Evolutionary conservation across 306 rosid genomes (phyloP).

Genomic region (Acacia confusa): DNA sequence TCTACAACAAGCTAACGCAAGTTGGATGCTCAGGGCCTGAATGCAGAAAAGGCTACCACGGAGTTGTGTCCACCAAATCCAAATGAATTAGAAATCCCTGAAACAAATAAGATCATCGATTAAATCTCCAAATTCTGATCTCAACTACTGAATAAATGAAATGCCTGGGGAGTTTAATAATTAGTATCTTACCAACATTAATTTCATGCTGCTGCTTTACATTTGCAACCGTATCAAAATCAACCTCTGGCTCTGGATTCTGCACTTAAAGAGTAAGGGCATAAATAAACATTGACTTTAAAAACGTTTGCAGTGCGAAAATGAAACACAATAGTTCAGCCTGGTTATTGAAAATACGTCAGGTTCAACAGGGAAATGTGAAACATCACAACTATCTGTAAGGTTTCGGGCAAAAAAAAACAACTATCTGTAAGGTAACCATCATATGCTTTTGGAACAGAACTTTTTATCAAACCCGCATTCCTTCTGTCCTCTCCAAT

Average conservation of each 20-base stretch:
- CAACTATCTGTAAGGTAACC: neutral
- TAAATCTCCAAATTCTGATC: neutral
- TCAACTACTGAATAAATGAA: neutral
- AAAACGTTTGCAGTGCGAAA: neutral
- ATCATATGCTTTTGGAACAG: neutral
- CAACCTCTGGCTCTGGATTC: conserved; percentile 92
- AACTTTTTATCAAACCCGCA: neutral
- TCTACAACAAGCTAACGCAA: neutral
- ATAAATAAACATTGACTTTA: neutral
- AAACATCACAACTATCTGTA: neutral
- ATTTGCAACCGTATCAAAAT: conserved; percentile 88
- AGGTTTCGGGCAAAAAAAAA: no score
- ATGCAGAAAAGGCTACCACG: conserved; percentile 86
- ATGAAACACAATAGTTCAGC: neutral
- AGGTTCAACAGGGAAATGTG: neutral
- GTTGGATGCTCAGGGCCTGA: conserved; percentile 67
- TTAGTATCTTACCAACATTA: conserved; percentile 64
- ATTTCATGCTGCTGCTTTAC: conserved; percentile 84
- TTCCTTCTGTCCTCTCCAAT: neutral
- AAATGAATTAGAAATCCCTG: conserved; percentile 76
- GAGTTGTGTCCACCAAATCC: conserved; percentile 99
- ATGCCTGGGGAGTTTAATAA: neutral
- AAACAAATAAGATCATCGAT: neutral
- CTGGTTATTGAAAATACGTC: neutral
- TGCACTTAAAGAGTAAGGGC: conserved; percentile 31